Percentiles rank a stretch among this genome's conserved stretches.
phyloP scores from a whole-genome alignment of 78 protist genomes.

The Anaeramoeba flamelloides region DNA sequence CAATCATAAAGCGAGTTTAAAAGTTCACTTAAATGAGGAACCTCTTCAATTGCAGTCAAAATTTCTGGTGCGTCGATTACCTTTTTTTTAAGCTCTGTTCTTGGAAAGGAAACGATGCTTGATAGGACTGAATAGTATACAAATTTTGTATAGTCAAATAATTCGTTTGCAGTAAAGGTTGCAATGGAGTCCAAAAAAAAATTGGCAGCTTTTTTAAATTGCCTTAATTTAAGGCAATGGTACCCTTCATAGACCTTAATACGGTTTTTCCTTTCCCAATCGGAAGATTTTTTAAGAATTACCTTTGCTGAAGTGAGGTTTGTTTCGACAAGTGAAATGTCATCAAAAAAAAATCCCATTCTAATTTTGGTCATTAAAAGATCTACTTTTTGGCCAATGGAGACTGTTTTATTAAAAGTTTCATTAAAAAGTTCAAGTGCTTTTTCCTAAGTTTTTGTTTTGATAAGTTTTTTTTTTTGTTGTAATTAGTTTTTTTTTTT shows the following conservation, averaged over 20 bases:
- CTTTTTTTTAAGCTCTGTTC: slow-evolving; percentile 34
- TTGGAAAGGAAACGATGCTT: slow-evolving; percentile 41
- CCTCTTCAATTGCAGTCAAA: slow-evolving; percentile 25
- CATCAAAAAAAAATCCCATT: slow-evolving; percentile 64
- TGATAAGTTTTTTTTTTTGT: background rate
- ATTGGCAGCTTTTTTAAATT: slow-evolving; percentile 55
- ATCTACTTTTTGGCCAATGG: slow-evolving; percentile 71
- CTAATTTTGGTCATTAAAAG: slow-evolving; percentile 51
- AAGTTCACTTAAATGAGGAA: slow-evolving; percentile 23
- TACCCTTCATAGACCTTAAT: slow-evolving; percentile 79
- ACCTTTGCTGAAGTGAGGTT: slow-evolving; percentile 50
- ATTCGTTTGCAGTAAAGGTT: slow-evolving; percentile 58
- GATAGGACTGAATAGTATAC: slow-evolving; percentile 51
- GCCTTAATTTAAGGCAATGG: slow-evolving; percentile 42
- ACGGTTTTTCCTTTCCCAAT: slow-evolving; percentile 93
- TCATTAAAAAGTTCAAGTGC: slow-evolving; percentile 31
- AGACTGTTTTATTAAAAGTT: slow-evolving; percentile 64
- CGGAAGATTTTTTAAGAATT: slow-evolving; percentile 68
- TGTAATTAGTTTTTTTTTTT: too few relatives aligned
- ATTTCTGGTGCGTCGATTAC: slow-evolving; percentile 78
- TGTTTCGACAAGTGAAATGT: slow-evolving; percentile 31
- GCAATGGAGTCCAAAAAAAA: slow-evolving; percentile 57
- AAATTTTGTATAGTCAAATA: slow-evolving; percentile 48
- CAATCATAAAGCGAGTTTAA: slow-evolving; percentile 57
- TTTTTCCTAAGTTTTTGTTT: slow-evolving; percentile 23